phyloP scores from a whole-genome alignment of 2,329 filamentous ascomycete genomes.

The Pseudogymnoascus verrucosus region DNA sequence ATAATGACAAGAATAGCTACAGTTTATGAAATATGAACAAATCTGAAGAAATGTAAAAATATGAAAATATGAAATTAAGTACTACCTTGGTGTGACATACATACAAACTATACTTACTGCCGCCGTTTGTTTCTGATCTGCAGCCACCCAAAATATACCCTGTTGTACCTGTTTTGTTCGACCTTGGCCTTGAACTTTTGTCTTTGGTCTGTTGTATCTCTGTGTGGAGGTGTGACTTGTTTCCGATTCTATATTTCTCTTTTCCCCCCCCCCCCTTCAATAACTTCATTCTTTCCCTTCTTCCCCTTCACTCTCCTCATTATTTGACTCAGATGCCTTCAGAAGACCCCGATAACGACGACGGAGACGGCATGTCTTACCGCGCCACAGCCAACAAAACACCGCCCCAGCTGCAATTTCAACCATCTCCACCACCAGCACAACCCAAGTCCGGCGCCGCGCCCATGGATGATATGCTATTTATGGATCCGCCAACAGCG shows the following conservation, averaged over 20 bases:
- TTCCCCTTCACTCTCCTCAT: not conserved
- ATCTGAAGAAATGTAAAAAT: not conserved
- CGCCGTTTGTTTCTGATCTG: not conserved
- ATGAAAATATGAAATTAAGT: conserved; percentile 1
- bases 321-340: not conserved
- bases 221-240: not conserved
- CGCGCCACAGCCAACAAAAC: not conserved
- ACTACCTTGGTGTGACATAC: not conserved
- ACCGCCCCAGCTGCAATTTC: not conserved
- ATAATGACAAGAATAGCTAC: not conserved
- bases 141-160: not conserved
- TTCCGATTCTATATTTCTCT: not conserved
- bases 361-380: conserved; percentile 5
- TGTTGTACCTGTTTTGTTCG: conserved; percentile 3
- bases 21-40: not conserved
- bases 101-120: not conserved
- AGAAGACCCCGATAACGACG: not conserved
- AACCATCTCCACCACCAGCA: not conserved
- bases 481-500: conserved; percentile 4
- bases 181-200: not conserved
- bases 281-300: not conserved
- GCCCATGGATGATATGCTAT: conserved; percentile 2
- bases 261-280: not conserved
- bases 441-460: conserved; percentile 4
- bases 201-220: too few relatives aligned